Percentiles rank a stretch among this genome's conserved stretches.
These are phyloP conservation scores for Lomentospora prolificans DNA, from an alignment of 2,329 filamentous ascomycete species.

Conservation along the genomic window DNA sequence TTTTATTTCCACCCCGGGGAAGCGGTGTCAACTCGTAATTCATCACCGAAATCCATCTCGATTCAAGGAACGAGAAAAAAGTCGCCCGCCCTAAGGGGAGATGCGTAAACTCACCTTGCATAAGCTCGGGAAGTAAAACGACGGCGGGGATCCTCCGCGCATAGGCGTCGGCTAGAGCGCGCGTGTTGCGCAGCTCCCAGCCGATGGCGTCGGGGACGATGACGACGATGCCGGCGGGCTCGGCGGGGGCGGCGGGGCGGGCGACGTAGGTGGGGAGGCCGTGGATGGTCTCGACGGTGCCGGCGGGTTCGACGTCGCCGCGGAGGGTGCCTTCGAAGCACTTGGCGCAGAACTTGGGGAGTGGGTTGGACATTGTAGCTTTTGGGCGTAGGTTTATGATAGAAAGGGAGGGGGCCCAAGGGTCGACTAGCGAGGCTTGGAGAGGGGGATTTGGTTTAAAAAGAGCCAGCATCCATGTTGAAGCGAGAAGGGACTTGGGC, in stretches of 20 bases:
- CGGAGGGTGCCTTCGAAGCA: conserved; percentile 15
- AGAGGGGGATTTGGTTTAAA: too few relatives aligned
- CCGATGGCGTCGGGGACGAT: conserved; percentile 45
- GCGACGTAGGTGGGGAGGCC: conserved; percentile 18
- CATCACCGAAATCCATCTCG: background rate
- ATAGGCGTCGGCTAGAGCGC: conserved; percentile 40
- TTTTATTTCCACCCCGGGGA: too few relatives aligned
- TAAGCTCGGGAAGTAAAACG: conserved; percentile 45
- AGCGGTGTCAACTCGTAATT: too few relatives aligned
- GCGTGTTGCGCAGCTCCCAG: conserved; percentile 39
- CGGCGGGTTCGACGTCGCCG: conserved; percentile 12
- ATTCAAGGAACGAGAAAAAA: background rate
- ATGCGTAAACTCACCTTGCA: conserved; percentile 21
- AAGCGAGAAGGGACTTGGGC: too few relatives aligned
- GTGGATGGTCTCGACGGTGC: conserved; percentile 15
- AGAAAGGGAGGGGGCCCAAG: background rate
- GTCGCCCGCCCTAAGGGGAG: background rate
- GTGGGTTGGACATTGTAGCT: background rate
- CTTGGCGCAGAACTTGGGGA: conserved; percentile 13
- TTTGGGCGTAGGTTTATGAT: background rate
- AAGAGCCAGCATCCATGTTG: too few relatives aligned
- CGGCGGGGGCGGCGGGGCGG: conserved; percentile 10
- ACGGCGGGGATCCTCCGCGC: conserved; percentile 34
- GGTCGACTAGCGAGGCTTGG: too few relatives aligned
- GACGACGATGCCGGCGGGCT: conserved; percentile 34